Conservation (phyloP, 1,284 basidiomycete species). For the Agaricales sp. region DNA sequence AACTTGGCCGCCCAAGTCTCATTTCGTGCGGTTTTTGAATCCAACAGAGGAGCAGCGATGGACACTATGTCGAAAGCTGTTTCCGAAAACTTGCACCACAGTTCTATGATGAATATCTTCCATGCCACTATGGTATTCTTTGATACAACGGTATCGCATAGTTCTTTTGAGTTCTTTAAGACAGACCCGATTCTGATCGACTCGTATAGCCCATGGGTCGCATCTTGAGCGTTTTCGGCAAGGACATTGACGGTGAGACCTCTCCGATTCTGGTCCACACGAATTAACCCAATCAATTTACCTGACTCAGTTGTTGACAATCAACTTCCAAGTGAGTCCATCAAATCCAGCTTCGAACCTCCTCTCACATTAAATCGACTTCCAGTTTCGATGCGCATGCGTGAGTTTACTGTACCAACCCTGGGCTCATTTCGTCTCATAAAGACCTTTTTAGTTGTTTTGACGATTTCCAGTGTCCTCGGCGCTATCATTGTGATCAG, state of each 20-base stretch:
- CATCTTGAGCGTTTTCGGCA: constrained; percentile 55
- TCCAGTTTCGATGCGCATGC: constrained; percentile 54
- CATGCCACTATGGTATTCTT: constrained; percentile 65
- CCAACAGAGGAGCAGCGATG: no score
- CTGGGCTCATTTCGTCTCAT: constrained; percentile 5
- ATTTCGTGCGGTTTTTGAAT: constrained; percentile 35
- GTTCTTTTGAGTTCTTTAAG: background rate
- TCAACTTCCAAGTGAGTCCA: constrained; percentile 36
- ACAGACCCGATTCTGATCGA: background rate
- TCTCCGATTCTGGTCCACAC: no score
- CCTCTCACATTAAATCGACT: constrained; percentile 12
- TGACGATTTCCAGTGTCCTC: constrained; percentile 40
- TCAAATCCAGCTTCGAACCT: background rate
- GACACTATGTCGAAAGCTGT: no score
- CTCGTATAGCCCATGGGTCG: constrained; percentile 44
- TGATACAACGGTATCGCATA: constrained; percentile 43
- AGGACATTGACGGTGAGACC: constrained; percentile 52
- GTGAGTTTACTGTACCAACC: constrained; percentile 23
- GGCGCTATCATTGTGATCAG: constrained; percentile 60
- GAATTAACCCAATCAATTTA: no score
- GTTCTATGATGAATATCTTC: constrained; percentile 46
- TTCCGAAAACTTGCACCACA: constrained; percentile 48
- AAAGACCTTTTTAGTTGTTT: constrained; percentile 26
- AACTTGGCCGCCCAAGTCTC: constrained; percentile 29
- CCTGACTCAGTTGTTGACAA: no score